phyloP scores from a whole-genome alignment of 176 grass and related monocot genomes.

The Bothriochloa decipiens region DNA sequence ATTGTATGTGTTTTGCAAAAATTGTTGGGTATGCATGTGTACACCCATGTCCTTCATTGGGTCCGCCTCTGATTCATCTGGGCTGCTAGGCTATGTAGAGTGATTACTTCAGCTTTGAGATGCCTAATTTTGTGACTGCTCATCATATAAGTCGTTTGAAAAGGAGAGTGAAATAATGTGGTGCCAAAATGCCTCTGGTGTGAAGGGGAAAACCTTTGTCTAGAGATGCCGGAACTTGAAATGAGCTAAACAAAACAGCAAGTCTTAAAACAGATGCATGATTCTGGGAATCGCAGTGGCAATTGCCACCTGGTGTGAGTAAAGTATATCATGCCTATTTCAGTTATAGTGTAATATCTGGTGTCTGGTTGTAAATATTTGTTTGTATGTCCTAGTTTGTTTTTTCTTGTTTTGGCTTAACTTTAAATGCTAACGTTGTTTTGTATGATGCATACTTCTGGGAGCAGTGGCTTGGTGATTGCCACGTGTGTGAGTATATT shows the following conservation, averaged over 20 bases:
- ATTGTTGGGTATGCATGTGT: neutral
- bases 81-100: neutral
- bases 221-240: neutral
- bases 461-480: neutral
- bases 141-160: neutral
- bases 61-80: neutral
- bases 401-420: too few species aligned
- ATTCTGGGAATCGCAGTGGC: neutral
- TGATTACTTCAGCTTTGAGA: neutral
- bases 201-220: neutral
- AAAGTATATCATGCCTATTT: conserved; percentile 2
- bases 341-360: neutral
- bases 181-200: neutral
- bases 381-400: conserved; percentile 15
- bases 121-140: conserved; percentile 11
- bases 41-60: neutral
- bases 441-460: neutral
- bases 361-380: neutral
- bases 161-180: neutral
- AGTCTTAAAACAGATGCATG: neutral
- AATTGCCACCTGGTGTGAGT: neutral
- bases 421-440: too few species aligned
- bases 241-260: neutral
- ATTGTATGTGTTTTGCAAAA: neutral
- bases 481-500: neutral